Base-by-base conservation (phyloP, 768 basidiomycete genomes). In the Chalciporus pseudorubinellus region DNA sequence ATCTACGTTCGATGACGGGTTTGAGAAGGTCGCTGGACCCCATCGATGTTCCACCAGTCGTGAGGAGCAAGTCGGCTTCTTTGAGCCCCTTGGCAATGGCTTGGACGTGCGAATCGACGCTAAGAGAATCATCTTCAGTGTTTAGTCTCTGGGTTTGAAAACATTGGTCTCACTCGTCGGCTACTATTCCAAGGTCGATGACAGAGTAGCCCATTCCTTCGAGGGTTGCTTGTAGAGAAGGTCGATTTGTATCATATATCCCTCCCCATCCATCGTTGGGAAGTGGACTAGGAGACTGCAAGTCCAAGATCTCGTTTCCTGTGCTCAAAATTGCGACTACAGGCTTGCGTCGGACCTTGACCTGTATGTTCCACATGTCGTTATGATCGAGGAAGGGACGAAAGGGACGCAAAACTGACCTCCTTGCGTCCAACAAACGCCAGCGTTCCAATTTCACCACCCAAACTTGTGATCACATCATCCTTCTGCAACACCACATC, bases 11-110 rank as follows among this genome's bases (percentile, higher is more conserved):
- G 50, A 95, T 86, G 51, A 93, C 81, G 1, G 92, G 92, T 67
- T 95, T 94, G 36, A 95, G 70, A 19, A 95, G 76, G 66, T 95
- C 92, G 1, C 83, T 84, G 2, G 92, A 79, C 0, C 92, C 92
- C 92, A 95, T 95, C 2, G 89, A 92, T 4, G 92, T 93, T 4
- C 92, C 92, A 11, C 92, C 92, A 2, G 92, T 95, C 1, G 89
- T 88, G 11, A 95, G 70, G 13, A 95, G 64, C 8, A 95, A 67
- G 61, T 95, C 92, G 0, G 89, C 87, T 18, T 65, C 60, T 33
- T 77, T 72, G 7, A 89, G 72, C 0, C 85, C 91, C 26, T 66
- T 68, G 52, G 67, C 60, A 43, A 95, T 76, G 3, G 80, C 79
- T 10, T 66, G 64, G 19, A 84, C 74, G 59, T 90, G 88, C 3